Base-by-base conservation (phyloP, 805 yeast genomes). In the Kodamaea lidongshanica region DNA sequence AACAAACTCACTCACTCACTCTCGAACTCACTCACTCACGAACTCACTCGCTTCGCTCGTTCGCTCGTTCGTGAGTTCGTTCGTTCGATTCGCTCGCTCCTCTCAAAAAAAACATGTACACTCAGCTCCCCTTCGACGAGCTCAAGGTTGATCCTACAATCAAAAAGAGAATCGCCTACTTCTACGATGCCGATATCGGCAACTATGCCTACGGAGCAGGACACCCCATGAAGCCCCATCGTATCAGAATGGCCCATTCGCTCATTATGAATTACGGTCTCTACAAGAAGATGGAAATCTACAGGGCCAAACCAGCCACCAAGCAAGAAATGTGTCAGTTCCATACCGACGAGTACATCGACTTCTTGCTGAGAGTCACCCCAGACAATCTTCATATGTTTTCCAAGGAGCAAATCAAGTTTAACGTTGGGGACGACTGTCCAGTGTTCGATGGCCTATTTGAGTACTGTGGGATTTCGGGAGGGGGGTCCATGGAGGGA, bases 171-270 rank as follows among this genome's bases (percentile, higher is more conserved):
- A 63, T 61, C 35, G 70, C 68, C 12, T 63, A 62, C 42, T 62
- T 61, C 44, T 62, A 65, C 35, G 68, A 61, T 33, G 65, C 95
- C 16, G 98, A 89, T 54, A 95, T 92, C 27, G 97, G 97, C 19
- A 92, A 92, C 62, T 89, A 89, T 59, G 95, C 96, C 25, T 92
- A 92, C 54, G 97, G 97, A 34, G 92, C 96, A 4, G 96, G 96
- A 16, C 98, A 92, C 58, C 96, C 96, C 23, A 92, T 92, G 98
- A 92, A 92, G 55, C 98, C 98, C 14, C 96, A 89, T 57, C 77
- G 98, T 52, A 87, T 92, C 63, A 81, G 97, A 75, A 88, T 92
- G 95, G 94, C 97, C 6, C 97, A 92, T 57, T 85, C 95, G 23
- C 69, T 92, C 48, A 84, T 92, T 42, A 89, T 92, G 95, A 88